These are phyloP conservation scores for Anastatica hierochuntica DNA, from an alignment of 345 rosid genomes.

Conservation along the genomic window DNA sequence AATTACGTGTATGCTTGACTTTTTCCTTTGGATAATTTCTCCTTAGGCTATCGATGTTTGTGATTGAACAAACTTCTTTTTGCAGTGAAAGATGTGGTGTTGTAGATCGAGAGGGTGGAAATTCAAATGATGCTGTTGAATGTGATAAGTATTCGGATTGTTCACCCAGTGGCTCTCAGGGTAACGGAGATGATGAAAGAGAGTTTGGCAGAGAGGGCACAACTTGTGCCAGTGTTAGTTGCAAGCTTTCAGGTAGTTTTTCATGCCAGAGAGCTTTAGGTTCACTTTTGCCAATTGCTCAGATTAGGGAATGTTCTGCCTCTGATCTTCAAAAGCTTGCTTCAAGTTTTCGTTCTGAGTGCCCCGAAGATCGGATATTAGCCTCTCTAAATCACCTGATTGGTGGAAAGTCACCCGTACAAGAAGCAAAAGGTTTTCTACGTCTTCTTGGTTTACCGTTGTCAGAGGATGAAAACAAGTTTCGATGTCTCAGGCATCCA, in stretches of 20 bases:
- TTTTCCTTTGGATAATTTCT: background rate
- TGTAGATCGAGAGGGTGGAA: too few relatives aligned
- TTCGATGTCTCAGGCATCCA: conserved; percentile 72
- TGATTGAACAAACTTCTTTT: background rate
- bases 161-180: conserved; percentile 16
- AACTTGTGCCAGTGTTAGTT: too few relatives aligned
- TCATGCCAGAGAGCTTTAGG: conserved; percentile 39
- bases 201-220: conserved; percentile 10
- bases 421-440: conserved; percentile 48
- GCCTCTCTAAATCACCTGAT: conserved; percentile 44
- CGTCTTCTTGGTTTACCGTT: conserved; percentile 56
- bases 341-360: conserved; percentile 41
- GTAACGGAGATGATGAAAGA: conserved; percentile 5
- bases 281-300: conserved; percentile 60
- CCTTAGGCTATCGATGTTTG: background rate
- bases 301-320: conserved; percentile 32
- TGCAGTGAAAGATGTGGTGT: conserved; percentile 34
- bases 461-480: conserved; percentile 33
- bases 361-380: conserved; percentile 58
- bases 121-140: conserved; percentile 14
- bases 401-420: conserved; percentile 63
- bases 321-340: conserved; percentile 42
- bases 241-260: too few relatives aligned
- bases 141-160: conserved; percentile 15
- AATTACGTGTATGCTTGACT: conserved; percentile 43